phyloP scores from a whole-genome alignment of 805 yeast genomes.

The Helenozyma rhizophorensis region DNA sequence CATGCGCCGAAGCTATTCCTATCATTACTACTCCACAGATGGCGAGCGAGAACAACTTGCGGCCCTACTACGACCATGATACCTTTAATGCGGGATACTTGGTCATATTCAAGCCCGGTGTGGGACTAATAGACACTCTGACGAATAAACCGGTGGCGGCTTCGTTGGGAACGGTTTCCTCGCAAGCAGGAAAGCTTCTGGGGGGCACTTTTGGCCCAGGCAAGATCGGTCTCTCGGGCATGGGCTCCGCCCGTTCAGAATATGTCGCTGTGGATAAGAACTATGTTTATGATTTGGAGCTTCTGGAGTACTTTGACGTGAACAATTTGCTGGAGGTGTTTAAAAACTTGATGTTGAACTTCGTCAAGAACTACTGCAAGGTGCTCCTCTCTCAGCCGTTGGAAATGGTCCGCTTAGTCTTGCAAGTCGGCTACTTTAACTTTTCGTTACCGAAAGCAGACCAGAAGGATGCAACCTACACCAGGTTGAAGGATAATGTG shows the following conservation, averaged over 20 bases:
- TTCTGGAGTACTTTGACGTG: conserved; percentile 61
- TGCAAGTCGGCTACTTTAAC: conserved; percentile 73
- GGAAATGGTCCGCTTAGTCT: conserved; percentile 70
- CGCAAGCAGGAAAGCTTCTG: conserved; percentile 5
- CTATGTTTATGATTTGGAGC: conserved; percentile 54
- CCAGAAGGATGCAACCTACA: not conserved
- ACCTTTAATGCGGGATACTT: conserved; percentile 62
- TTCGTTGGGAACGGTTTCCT: conserved; percentile 16
- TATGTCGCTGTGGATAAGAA: conserved; percentile 28
- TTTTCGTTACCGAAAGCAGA: conserved; percentile 11
- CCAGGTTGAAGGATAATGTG: too few relatives aligned
- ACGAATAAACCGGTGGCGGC: conserved; percentile 34
- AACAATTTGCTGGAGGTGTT: conserved; percentile 54
- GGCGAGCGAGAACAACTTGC: conserved; percentile 25
- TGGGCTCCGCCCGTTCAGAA: conserved; percentile 2
- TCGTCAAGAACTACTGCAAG: conserved; percentile 64
- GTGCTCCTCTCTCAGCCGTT: conserved; percentile 80
- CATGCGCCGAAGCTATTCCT: too few relatives aligned
- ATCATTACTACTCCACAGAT: conserved; percentile 5
- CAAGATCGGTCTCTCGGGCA: conserved; percentile 1
- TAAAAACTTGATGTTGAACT: conserved; percentile 54
- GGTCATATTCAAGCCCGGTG: conserved; percentile 56
- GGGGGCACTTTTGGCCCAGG: conserved; percentile 11
- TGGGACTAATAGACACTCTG: conserved; percentile 52
- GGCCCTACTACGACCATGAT: conserved; percentile 73